Evolutionary conservation across 495 filamentous ascomycete species (phyloP), one percentile per base, ranked within the genome.

Genomic region (Friedmanniomyces simplex): DNA sequence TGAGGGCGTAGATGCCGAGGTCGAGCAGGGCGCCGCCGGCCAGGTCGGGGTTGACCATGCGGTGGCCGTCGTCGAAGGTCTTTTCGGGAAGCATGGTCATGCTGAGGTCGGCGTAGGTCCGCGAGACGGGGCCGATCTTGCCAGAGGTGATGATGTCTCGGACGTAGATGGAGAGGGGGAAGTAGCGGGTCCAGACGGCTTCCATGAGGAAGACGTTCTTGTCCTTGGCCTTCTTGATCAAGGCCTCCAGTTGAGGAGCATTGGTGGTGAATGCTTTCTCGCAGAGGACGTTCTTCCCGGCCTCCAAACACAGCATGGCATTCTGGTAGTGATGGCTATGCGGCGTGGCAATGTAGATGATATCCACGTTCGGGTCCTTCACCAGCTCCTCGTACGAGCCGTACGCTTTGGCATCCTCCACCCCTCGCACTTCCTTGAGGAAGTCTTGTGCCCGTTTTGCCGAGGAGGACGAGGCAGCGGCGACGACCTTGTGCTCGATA

Each of bases 301-400:
- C 88, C 57, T 87, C 78, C 21, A 95, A 73, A 49, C 81, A 85
- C 36, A 94, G 79, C 79, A 89, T 86, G 48, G 82, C 78, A 67
- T 97, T 93, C 69, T 91, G 87, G 76, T 88, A 96, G 75, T 97
- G 91, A 71, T 96, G 91, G 30, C 87, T 91, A 73, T 96, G 91
- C 20, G 91, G 91, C 1, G 91, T 96, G 16, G 91, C 90, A 51
- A 96, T 82, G 68, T 95, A 96, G 71, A 96, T 74, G 51, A 94
- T 88, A 64, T 96, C 91, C 58, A 96, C 77, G 52, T 86, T 76
- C 16, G 82, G 76, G 66, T 95, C 86, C 21, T 77, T 75, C 10
- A 89, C 86, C 32, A 96, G 81, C 59, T 87, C 84, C 55, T 79
- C 72, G 74, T 95, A 97, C 54, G 81, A 84, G 39, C 83, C 88